These are phyloP conservation scores for Forsythia viridissima DNA, from an alignment of 257 asterid species.

Conservation along the genomic window DNA sequence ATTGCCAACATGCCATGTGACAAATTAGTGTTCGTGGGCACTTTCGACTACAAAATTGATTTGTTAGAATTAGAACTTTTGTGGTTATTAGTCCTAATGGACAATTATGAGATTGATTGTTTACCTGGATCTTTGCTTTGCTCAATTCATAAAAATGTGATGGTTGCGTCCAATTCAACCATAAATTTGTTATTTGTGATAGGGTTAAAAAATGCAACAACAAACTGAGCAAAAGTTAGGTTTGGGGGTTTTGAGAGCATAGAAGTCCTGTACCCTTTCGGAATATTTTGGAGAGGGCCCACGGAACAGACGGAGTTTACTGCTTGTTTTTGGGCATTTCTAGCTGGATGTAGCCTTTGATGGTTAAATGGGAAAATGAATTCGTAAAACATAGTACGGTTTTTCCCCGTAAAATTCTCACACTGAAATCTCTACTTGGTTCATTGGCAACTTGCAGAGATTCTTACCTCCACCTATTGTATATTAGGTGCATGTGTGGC, in stretches of 20 bases:
- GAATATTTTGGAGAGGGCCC: not conserved
- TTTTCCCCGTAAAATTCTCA: too few species aligned
- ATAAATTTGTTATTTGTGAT: not conserved
- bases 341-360: not conserved
- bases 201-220: not conserved
- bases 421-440: too few species aligned
- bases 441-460: too few species aligned
- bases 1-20: slow-evolving; percentile 5
- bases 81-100: not conserved
- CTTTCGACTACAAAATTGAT: not conserved
- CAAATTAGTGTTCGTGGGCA: not conserved
- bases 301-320: too few species aligned
- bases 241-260: not conserved
- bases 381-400: not conserved
- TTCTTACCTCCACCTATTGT: too few species aligned
- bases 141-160: not conserved
- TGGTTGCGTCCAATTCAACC: slow-evolving; percentile 5
- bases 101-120: not conserved
- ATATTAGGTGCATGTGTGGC: too few species aligned
- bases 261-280: not conserved
- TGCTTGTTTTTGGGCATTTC: too few species aligned
- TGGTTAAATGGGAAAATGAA: not conserved
- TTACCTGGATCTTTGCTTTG: not conserved
- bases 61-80: not conserved
- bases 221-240: not conserved